Evolutionary conservation across 2,329 filamentous ascomycete species (phyloP), one percentile per base, ranked within the genome.

Genomic region (Ascochyta fabae): DNA sequence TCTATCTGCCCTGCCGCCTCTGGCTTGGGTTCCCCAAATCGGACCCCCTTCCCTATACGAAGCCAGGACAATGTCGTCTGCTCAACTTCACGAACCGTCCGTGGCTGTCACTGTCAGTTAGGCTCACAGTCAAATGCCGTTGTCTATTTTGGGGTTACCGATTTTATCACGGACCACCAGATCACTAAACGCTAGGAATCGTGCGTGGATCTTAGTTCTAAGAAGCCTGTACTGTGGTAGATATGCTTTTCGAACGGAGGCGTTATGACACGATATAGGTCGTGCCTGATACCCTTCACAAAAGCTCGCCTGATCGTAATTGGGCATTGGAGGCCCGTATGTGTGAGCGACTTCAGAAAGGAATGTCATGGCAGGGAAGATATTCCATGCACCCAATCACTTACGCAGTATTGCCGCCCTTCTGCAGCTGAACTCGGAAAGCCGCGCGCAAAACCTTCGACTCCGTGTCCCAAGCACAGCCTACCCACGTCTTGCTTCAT

Each of bases 381-480:
- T 13, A 4, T 6, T 36, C 36, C 36, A 23, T 47, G 15, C 15
- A 31, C 34, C 53, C 53, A 56, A 56, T 51, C 47, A 16, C 8
- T 22, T 26, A 15, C n/a, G 36, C 47, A 36, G 42, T 19, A 39
- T 51, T 44, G 39, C 36, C 53, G 53, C 53, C 42, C n/a, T 31
- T 5, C 42, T 43, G 53, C 47, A 16, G 9, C 12, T 34, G 22
- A 22, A 26, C 40, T 15, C 10, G 22, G 10, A 35, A 7, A 43
- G 31, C 47, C 36, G 47, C 42, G 31, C 36, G 34, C 27, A 35
- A 48, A 26, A 22, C 31, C 26, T 29, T 29, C 27, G 27, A 10
- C 6, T 2, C 34, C 19, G 2, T n/a, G 13, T 34, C 16, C 22
- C 5, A 16, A 2, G 6, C 26, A 46, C 33, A 33, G 35, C 10